Percentiles rank a stretch among this genome's conserved stretches.
phyloP scores from a whole-genome alignment of 495 filamentous ascomycete genomes.

The Cenococcum geophilum region DNA sequence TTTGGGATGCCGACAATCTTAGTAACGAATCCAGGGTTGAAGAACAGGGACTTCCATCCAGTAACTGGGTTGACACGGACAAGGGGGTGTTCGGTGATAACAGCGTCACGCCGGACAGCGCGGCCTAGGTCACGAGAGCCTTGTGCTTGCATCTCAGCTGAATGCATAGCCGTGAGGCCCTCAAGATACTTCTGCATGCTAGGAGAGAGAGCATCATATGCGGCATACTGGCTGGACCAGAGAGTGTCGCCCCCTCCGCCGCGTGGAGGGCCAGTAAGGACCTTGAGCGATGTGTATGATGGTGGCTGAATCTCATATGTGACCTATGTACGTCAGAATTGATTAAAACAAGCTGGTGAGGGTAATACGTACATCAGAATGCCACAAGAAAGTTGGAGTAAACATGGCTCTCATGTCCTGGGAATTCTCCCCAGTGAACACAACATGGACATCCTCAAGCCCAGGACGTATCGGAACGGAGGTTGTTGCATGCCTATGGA shows the following conservation, averaged over 20 bases:
- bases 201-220: conserved; percentile 62
- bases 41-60: conserved; percentile 71
- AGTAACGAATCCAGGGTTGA: conserved; percentile 77
- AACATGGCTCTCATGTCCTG: conserved; percentile 42
- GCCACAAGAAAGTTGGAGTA: conserved; percentile 50
- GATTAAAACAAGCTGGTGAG: background rate
- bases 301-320: conserved; percentile 73
- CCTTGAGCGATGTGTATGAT: conserved; percentile 64
- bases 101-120: conserved; percentile 59
- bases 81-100: conserved; percentile 63
- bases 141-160: conserved; percentile 63
- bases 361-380: conserved; percentile 49
- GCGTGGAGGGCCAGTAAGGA: conserved; percentile 59
- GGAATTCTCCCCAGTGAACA: conserved; percentile 58
- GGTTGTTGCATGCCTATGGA: conserved; percentile 61
- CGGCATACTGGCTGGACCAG: conserved; percentile 68
- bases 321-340: conserved; percentile 18
- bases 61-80: conserved; percentile 70
- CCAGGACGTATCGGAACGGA: conserved; percentile 52
- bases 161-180: conserved; percentile 63
- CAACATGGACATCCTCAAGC: conserved; percentile 64
- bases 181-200: conserved; percentile 68
- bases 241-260: conserved; percentile 72
- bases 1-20: conserved; percentile 67
- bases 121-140: conserved; percentile 55